Evolutionary conservation across 2,329 filamentous ascomycete genomes (phyloP), one percentile per base, ranked within the genome.

Genomic region (Beauveria pseudobassiana): DNA sequence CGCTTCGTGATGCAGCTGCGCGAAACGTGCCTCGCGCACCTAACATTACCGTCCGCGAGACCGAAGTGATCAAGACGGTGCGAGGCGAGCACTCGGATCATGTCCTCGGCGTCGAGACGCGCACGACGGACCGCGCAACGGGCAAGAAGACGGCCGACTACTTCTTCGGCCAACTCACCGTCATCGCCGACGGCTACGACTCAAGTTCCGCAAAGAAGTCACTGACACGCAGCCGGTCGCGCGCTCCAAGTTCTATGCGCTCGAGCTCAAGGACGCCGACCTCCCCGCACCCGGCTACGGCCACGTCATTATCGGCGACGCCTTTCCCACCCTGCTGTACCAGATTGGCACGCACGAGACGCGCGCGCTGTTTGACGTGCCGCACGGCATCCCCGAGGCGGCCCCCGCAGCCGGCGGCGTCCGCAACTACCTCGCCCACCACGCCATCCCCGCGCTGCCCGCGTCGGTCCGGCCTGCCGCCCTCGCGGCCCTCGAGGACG

Each of bases 341-440:
- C 95, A 98, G 77, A 99, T 99, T 72, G 93, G 95, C 71, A 89
- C 91, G 5, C 93, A 89, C 76, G 95, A 98, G 77, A 99, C 95
- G 1, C 87, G 95, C 66, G 90, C 89, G 14, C 83, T 99, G 24
- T 85, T 98, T 69, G 93, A 98, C 73, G 86, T 98, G 14, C 93
- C 93, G 5, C 84, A 88, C 34, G 85, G 88, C 69, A 80, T 90
- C 2, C 86, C 91, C 8, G 86, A 87, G 20, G 93, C 93, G 0
- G 84, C 87, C 0, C 78, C 87, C 2, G 82, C 87, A 42, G 85
- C 84, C 55, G 95, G 95, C 58, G 93, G 93, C 61, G 89, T 97
- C 10, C 90, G 93, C 68, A 86, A 83, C 62, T 93, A 99, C 76
- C 84, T 99, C 66, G 78, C 82, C 63, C 91, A 93, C 67, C 82